Evolutionary conservation across 495 filamentous ascomycete genomes (phyloP), one percentile per base, ranked within the genome.

Genomic region (Parathielavia appendiculata): DNA sequence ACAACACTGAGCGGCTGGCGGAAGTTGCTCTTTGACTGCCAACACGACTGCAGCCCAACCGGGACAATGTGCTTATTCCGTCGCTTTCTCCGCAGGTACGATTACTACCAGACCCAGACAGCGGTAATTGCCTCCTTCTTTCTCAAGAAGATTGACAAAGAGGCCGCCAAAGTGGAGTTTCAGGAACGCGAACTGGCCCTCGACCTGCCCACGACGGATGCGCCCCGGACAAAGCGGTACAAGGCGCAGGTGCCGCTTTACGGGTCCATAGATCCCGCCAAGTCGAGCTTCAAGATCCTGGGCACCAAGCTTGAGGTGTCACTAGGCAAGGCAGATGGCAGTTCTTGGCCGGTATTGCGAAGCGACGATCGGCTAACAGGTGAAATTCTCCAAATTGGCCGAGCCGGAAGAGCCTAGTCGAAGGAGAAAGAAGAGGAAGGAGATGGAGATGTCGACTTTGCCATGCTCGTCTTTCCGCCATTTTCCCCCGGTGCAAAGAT

Each of bases 291-390:
- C 75, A 90, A 88, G 71, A 87, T 98, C 40, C 77, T 97, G 71
- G 91, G 91, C n/a, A 96, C 93, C 10, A 98, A 98, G 76, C 75
- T 97, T 41, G 95, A 98, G 67, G 75, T 97, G 60, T 89, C 79
- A 32, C 79, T 98, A 53, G 79, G 76, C 60, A 97, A 97, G 80
- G 83, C 82, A 4, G 86, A 96, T 75, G 88, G 86, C 47, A 80
- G 76, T 48, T 87, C 88, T 69, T 97, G 92, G 92, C 88, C 90
- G 35, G 88, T 91, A n/a, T 71, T 97, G 69, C 83, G 90, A 61
- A 90, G 86, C 62, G 89, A 92, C 67, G 91, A 95, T 61, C 81
- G 78, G 63, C 79, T 81, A 63, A 86, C 84, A 23, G 90, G 89
- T 14, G 83, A 91, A 73, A 89, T 91, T 51, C 81, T 92, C 50